Conservation (phyloP, 2,329 filamentous ascomycete genomes). For the Alternaria conjuncta region DNA sequence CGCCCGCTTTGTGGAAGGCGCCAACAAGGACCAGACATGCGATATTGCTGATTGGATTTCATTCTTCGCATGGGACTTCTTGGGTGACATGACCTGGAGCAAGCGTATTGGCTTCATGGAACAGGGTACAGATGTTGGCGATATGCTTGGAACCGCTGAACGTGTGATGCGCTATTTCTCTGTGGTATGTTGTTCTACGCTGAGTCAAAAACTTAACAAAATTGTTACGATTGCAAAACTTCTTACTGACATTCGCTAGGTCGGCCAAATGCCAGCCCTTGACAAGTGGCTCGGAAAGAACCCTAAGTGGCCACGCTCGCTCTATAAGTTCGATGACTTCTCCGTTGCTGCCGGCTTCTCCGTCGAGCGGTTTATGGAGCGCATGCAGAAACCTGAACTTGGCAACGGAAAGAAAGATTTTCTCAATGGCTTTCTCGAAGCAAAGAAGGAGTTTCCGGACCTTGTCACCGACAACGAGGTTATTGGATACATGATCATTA, state of each 20-base stretch:
- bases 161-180: slow-evolving; percentile 36
- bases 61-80: slow-evolving; percentile 40
- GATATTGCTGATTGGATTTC: slow-evolving; percentile 44
- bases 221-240: not conserved
- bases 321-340: slow-evolving; percentile 32
- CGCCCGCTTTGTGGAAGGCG: slow-evolving; percentile 31
- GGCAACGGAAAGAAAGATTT: slow-evolving; percentile 30
- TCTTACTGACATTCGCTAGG: slow-evolving; percentile 11
- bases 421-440: slow-evolving; percentile 28
- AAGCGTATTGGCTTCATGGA: slow-evolving; percentile 54
- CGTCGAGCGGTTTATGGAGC: slow-evolving; percentile 28
- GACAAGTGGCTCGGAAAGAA: slow-evolving; percentile 35
- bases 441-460: slow-evolving; percentile 20
- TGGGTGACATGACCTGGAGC: slow-evolving; percentile 52
- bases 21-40: slow-evolving; percentile 33
- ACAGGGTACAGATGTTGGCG: slow-evolving; percentile 48
- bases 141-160: slow-evolving; percentile 47
- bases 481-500: slow-evolving; percentile 43
- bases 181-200: slow-evolving; percentile 24
- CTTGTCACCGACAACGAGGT: slow-evolving; percentile 39
- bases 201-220: not conserved
- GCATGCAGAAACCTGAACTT: slow-evolving; percentile 23
- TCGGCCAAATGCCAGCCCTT: slow-evolving; percentile 41
- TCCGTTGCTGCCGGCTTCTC: slow-evolving; percentile 27
- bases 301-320: slow-evolving; percentile 20